A percentile compares a stretch with the other conserved stretches of the same genome.
Conservation (phyloP, 2,329 filamentous ascomycete species). For the Aspergillus tubingensis region DNA sequence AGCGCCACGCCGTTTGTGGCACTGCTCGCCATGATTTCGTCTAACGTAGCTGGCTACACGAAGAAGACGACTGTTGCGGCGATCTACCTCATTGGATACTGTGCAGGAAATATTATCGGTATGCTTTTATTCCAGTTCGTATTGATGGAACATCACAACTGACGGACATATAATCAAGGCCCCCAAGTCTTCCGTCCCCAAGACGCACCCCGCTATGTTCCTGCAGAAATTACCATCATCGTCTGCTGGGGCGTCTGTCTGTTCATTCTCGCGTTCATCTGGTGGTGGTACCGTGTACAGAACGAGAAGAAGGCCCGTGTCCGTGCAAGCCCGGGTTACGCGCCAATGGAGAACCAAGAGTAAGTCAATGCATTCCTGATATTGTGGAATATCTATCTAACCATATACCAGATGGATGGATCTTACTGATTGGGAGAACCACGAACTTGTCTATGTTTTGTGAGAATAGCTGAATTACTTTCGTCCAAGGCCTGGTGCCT, state of each 20-base stretch:
- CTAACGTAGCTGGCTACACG: constrained; percentile 59
- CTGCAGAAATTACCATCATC: constrained; percentile 65
- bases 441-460: constrained; percentile 62
- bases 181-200: constrained; percentile 60
- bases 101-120: constrained; percentile 60
- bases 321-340: constrained; percentile 57
- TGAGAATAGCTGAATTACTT: constrained; percentile 5
- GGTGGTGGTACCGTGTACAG: constrained; percentile 60
- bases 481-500: background rate
- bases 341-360: constrained; percentile 66
- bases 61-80: constrained; percentile 57
- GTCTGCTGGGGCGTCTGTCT: constrained; percentile 59
- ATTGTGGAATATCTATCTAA: constrained; percentile 3
- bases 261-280: constrained; percentile 61
- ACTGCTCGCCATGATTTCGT: constrained; percentile 63
- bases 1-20: constrained; percentile 65
- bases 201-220: constrained; percentile 62
- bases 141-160: background rate
- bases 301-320: constrained; percentile 61
- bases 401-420: constrained; percentile 53
- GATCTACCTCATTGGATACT: constrained; percentile 50
- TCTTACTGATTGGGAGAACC: constrained; percentile 66
- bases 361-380: constrained; percentile 37
- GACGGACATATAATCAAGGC: constrained; percentile 30
- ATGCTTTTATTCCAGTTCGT: constrained; percentile 24